These are phyloP conservation scores for Gastrolobium villosum DNA, from an alignment of 306 rosid species.

Conservation along the genomic window DNA sequence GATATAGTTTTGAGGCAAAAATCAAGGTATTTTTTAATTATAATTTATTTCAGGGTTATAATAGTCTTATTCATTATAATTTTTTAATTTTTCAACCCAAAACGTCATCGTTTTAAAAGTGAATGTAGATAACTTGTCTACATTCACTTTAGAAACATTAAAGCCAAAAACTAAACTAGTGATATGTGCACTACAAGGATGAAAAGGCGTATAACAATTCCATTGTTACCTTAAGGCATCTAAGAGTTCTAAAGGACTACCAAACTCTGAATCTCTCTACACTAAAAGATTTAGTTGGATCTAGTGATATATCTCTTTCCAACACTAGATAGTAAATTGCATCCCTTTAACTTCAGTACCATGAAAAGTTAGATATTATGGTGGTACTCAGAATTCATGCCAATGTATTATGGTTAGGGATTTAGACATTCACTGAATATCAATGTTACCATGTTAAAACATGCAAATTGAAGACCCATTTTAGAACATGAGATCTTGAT, in stretches of 20 bases:
- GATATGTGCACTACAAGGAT: too few species aligned
- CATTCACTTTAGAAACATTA: too few species aligned
- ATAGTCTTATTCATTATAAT: too few species aligned
- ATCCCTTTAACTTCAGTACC: neutral
- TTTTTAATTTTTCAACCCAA: too few species aligned
- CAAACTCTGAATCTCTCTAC: slow-evolving; percentile 3
- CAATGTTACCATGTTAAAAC: neutral
- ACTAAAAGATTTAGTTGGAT: slow-evolving; percentile 25
- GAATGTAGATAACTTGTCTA: too few species aligned
- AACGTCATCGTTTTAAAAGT: too few species aligned
- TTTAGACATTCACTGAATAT: neutral
- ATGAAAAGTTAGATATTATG: too few species aligned
- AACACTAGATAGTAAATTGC: neutral
- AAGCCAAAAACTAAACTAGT: too few species aligned
- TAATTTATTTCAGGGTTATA: too few species aligned
- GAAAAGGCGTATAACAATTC: neutral
- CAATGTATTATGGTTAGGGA: neutral
- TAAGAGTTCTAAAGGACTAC: neutral
- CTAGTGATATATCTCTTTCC: neutral
- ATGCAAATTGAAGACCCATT: neutral
- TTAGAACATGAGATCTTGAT: slow-evolving; percentile 17
- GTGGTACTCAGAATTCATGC: neutral
- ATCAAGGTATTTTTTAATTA: too few species aligned
- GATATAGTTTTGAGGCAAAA: too few species aligned
- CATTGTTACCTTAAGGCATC: neutral